A percentile compares a stretch with the other conserved stretches of the same genome.
Evolutionary conservation across 2,329 filamentous ascomycete genomes (phyloP).

Genomic region (Trichoderma aggressivum): DNA sequence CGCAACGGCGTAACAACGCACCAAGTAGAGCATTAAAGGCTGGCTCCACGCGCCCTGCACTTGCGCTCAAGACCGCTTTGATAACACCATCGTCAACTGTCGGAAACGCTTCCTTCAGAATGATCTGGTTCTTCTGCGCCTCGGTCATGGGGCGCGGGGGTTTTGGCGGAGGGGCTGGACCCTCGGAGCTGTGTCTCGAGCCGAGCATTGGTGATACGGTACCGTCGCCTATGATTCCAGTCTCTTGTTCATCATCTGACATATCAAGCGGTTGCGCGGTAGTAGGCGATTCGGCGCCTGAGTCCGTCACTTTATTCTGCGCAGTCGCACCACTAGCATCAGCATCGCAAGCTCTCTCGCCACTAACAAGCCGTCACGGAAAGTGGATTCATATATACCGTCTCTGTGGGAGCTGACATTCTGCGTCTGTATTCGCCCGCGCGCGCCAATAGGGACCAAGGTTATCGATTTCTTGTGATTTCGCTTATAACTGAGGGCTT

Average conservation of each 20-base stretch:
- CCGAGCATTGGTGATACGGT: constrained; percentile 25
- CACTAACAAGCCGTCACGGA: constrained; percentile 9
- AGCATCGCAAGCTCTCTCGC: constrained; percentile 21
- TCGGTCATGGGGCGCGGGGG: constrained; percentile 80
- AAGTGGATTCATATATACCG: constrained; percentile 37
- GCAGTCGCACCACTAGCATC: constrained; percentile 7
- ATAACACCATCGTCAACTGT: constrained; percentile 75
- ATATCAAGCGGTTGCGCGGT: constrained; percentile 63
- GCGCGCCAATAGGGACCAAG: background rate
- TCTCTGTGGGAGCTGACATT: constrained; percentile 44
- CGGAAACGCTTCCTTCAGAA: constrained; percentile 91
- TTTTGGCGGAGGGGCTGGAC: constrained; percentile 64
- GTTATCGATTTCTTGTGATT: constrained; percentile 15
- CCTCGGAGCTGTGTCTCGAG: constrained; percentile 27
- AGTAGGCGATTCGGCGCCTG: constrained; percentile 61
- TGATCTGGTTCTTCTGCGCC: constrained; percentile 79
- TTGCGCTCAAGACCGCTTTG: constrained; percentile 83
- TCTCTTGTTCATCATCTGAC: constrained; percentile 69
- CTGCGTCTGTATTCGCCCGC: constrained; percentile 14
- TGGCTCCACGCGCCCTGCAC: constrained; percentile 81
- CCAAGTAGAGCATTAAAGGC: constrained; percentile 93
- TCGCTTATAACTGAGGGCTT: constrained; percentile 15
- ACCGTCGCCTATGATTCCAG: constrained; percentile 46
- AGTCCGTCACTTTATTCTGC: constrained; percentile 28
- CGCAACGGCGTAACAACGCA: constrained; percentile 34